phyloP scores from a whole-genome alignment of 768 basidiomycete genomes.

The Calvatia gigantea region DNA sequence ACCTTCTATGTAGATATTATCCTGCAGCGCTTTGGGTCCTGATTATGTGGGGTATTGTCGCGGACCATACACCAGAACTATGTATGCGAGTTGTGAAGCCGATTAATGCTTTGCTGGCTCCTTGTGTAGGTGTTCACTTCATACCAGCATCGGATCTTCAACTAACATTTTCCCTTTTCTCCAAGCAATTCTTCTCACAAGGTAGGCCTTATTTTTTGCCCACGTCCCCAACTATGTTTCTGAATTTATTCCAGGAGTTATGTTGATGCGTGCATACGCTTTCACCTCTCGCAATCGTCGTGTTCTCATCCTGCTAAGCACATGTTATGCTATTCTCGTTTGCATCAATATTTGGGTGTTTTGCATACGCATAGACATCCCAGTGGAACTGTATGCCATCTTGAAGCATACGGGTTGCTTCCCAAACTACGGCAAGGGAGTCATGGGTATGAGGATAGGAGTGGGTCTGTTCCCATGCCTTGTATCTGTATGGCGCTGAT shows the following conservation, averaged over 20 bases:
- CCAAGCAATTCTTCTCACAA: slow-evolving; percentile 39
- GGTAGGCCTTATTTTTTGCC: slow-evolving; percentile 19
- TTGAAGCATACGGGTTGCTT: slow-evolving; percentile 34
- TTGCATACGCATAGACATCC: slow-evolving; percentile 22
- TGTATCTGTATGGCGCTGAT: neutral
- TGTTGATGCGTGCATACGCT: slow-evolving; percentile 41
- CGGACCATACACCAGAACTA: slow-evolving; percentile 26
- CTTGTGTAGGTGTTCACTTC: slow-evolving; percentile 25
- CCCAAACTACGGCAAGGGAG: slow-evolving; percentile 30
- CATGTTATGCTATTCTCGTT: slow-evolving; percentile 28
- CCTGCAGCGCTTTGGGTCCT: slow-evolving; percentile 33
- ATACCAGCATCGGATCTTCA: neutral
- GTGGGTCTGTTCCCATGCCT: slow-evolving; percentile 21
- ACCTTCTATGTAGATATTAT: slow-evolving; percentile 41
- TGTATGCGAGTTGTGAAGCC: slow-evolving; percentile 28
- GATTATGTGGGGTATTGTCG: slow-evolving; percentile 34
- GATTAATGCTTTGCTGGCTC: slow-evolving; percentile 29
- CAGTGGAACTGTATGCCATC: slow-evolving; percentile 20
- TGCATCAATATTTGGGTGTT: slow-evolving; percentile 35
- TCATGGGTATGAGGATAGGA: slow-evolving; percentile 29
- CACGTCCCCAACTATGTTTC: neutral
- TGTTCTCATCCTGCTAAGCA: slow-evolving; percentile 26
- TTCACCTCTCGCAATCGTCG: slow-evolving; percentile 33
- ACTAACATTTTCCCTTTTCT: neutral
- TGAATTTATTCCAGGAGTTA: slow-evolving; percentile 27